Evolutionary conservation across 2,329 filamentous ascomycete genomes (phyloP).

Genomic region (Pestalotiopsis sp.): DNA sequence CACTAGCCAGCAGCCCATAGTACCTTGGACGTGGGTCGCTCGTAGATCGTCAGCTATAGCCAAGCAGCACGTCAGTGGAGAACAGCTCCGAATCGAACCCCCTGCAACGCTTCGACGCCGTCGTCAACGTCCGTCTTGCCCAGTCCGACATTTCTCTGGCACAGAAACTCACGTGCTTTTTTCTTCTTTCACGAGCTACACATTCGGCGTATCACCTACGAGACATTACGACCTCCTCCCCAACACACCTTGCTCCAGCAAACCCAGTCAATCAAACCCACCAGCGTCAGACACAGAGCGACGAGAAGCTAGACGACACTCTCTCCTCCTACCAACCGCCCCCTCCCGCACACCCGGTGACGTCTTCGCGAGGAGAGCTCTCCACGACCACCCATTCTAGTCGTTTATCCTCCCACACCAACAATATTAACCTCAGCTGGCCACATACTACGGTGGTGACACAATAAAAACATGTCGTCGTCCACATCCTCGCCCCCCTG

Average conservation of each 20-base stretch:
- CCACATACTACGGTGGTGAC: not conserved
- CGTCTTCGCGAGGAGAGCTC: not conserved
- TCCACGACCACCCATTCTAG: not conserved
- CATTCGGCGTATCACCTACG: not conserved
- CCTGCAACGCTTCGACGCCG: not conserved
- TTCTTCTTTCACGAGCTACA: not conserved
- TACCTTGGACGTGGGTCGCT: not conserved
- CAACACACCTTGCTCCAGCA: not conserved
- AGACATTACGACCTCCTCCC: not conserved
- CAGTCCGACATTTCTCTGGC: not conserved
- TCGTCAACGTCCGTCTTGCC: not conserved
- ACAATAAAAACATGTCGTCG: slow-evolving; percentile 42
- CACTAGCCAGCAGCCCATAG: not conserved
- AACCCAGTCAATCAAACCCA: not conserved
- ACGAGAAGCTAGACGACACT: not conserved
- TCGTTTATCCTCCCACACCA: not conserved
- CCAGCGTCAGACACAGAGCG: not conserved
- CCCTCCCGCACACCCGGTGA: not conserved
- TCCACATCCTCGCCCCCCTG: slow-evolving; percentile 66
- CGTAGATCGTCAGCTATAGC: not conserved
- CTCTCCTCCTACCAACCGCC: slow-evolving; percentile 1
- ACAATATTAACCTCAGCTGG: not conserved
- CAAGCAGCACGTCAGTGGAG: slow-evolving; percentile 1
- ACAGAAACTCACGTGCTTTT: not conserved
- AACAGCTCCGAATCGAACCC: not conserved